phyloP scores from a whole-genome alignment of 2,329 filamentous ascomycete genomes.

The Colletotrichum siamense region DNA sequence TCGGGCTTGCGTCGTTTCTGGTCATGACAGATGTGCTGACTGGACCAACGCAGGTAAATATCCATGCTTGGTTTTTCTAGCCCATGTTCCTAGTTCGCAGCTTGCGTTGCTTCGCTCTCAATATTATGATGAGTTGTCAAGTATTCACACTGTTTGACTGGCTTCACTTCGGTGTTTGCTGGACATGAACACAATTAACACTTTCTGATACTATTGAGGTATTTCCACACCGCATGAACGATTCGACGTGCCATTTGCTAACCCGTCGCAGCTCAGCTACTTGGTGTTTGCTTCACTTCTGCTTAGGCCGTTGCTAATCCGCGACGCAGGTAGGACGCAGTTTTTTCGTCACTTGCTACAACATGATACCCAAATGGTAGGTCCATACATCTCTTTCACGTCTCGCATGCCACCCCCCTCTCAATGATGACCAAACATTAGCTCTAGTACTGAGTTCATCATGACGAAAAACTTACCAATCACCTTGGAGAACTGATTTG shows the following conservation, averaged over 20 bases:
- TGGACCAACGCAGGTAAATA: constrained; percentile 31
- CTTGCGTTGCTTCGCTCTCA: not conserved
- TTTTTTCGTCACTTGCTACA: constrained; percentile 12
- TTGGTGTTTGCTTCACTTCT: not conserved
- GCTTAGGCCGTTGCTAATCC: not conserved
- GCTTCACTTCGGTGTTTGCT: constrained; percentile 38
- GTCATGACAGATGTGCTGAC: not conserved
- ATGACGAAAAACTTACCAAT: constrained; percentile 57
- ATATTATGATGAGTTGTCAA: constrained; percentile 53
- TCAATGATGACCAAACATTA: constrained; percentile 53
- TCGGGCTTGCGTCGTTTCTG: not conserved
- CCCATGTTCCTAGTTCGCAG: constrained; percentile 4
- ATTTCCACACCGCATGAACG: not conserved
- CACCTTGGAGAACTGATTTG: constrained; percentile 69
- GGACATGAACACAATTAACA: constrained; percentile 59
- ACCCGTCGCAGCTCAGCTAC: not conserved
- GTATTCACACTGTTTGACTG: constrained; percentile 69
- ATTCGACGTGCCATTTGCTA: not conserved
- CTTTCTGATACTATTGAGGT: constrained; percentile 61
- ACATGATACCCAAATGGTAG: not conserved
- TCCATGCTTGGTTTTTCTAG: not conserved
- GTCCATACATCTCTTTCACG: not conserved
- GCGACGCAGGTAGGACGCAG: not conserved
- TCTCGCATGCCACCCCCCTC: constrained; percentile 30
- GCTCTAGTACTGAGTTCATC: constrained; percentile 57